These are phyloP conservation scores for Talaromyces sp. DNA, from an alignment of 2,329 filamentous ascomycete genomes.

Conservation along the genomic window DNA sequence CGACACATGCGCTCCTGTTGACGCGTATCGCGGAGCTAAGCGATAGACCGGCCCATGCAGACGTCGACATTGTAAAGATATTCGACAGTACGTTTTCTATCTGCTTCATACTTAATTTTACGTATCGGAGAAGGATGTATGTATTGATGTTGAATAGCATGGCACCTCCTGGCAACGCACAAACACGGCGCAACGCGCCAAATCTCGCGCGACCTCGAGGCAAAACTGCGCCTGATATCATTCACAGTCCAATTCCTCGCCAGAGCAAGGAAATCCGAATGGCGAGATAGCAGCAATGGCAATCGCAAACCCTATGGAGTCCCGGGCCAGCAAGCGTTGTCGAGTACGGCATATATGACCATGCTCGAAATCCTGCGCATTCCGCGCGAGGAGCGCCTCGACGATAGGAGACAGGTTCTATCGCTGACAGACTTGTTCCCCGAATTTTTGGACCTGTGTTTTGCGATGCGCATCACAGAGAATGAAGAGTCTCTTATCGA, in stretches of 20 bases:
- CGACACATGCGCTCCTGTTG: constrained; percentile 43
- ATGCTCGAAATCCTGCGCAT: constrained; percentile 29
- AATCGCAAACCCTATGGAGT: no score
- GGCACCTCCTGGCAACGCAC: constrained; percentile 43
- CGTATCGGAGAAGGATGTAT: no score
- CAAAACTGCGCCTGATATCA: constrained; percentile 50
- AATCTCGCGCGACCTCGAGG: constrained; percentile 40
- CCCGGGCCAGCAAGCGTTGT: not conserved
- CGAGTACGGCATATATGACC: not conserved
- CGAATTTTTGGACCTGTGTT: constrained; percentile 49
- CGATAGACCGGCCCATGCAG: constrained; percentile 16
- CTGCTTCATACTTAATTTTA: no score
- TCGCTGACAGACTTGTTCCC: constrained; percentile 44
- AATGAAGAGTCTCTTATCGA: constrained; percentile 37
- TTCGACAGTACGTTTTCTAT: constrained; percentile 28
- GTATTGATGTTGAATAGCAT: constrained; percentile 31
- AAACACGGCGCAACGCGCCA: constrained; percentile 34
- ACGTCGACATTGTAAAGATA: constrained; percentile 24
- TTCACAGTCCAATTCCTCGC: constrained; percentile 47
- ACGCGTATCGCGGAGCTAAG: constrained; percentile 22
- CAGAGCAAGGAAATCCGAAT: constrained; percentile 29
- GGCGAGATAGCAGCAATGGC: not conserved
- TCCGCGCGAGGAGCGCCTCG: constrained; percentile 22
- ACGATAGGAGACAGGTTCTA: constrained; percentile 21
- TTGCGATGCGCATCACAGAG: not conserved